Evolutionary conservation across 2,329 filamentous ascomycete genomes (phyloP), one percentile per base, ranked within the genome.

Genomic region (Venturia nashicola): DNA sequence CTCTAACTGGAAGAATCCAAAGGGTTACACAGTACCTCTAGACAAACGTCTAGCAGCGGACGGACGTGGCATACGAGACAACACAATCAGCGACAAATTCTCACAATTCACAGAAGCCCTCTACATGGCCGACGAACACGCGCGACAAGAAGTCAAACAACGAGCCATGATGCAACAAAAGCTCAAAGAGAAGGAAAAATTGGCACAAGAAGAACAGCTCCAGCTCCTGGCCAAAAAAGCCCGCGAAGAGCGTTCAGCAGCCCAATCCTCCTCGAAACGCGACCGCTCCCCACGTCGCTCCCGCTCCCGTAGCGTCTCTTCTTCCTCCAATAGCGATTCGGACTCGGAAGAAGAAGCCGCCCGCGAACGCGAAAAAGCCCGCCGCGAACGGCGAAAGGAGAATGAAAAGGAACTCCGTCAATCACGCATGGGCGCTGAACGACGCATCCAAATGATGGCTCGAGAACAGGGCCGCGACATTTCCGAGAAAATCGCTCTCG

Each of bases 1-100:
- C 1, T 96, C 90, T 23, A 97, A 97, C 75, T 99, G 94, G 94
- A 99, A 99, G 83, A 99, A 99, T 74, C 90, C 93, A 0, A 97
- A 97, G 78, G 94, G 94, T 70, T 99, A 96, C 72, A 99, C 94
- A 0, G 90, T 99, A 0, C 91, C 94, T 0, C 76, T 99, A 61
- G 94, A 99, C 75, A 99, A 99, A 79, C 87, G 94, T 72, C 78
- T 99, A 69, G 94, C 94, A 20, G 93, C 94, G 9, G 93, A 97
- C 74, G 94, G 94, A 14, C 84, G 94, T 70, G 91, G 91, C 0
- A 74, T 99, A 67, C 91, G 97, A 74, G 94, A 99, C 73, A 86
- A 96, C 51, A 88, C 91, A 7, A 97, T 99, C 77, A 97, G 96
- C 76, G 94, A 99, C 80, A 97, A 97, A 73, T 97, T 99, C 72